These are phyloP conservation scores for Trichopus zeylanicus DNA, from an alignment of 116 monocot species.

Conservation along the genomic window DNA sequence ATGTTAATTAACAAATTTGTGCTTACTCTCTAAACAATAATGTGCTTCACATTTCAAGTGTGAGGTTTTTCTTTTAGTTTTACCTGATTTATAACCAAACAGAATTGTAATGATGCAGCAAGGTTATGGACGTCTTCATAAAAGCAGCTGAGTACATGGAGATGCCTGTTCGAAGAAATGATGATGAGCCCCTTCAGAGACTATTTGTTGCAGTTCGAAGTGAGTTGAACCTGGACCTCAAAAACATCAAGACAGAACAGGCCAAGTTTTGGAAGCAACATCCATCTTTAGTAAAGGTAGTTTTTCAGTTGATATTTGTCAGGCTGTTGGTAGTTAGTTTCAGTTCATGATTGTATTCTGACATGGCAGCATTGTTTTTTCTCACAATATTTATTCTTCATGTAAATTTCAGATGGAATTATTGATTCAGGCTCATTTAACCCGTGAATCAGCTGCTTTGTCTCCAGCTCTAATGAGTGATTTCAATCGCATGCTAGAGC, in stretches of 20 bases:
- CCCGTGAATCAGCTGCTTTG: slow-evolving; percentile 29
- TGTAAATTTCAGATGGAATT: slow-evolving; percentile 44
- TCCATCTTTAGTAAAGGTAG: slow-evolving; percentile 91
- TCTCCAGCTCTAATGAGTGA: slow-evolving; percentile 33
- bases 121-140: slow-evolving; percentile 93
- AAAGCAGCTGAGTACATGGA: slow-evolving; percentile 99
- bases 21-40: not conserved
- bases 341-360: no score
- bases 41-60: not conserved
- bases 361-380: no score
- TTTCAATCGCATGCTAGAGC: slow-evolving; percentile 46
- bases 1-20: no score
- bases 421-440: slow-evolving; percentile 47
- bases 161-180: slow-evolving; percentile 87
- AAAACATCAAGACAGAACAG: slow-evolving; percentile 87
- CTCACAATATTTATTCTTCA: not conserved
- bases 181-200: slow-evolving; percentile 78
- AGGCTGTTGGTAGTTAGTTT: not conserved
- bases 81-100: slow-evolving; percentile 1
- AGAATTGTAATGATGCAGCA: slow-evolving; percentile 44
- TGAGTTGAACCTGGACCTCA: slow-evolving; percentile 81
- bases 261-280: slow-evolving; percentile 99
- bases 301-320: not conserved
- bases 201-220: slow-evolving; percentile 71
- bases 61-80: not conserved